Percentiles rank a stretch among this genome's conserved stretches.
phyloP scores from a whole-genome alignment of 495 filamentous ascomycete species.

The Podospora conica region DNA sequence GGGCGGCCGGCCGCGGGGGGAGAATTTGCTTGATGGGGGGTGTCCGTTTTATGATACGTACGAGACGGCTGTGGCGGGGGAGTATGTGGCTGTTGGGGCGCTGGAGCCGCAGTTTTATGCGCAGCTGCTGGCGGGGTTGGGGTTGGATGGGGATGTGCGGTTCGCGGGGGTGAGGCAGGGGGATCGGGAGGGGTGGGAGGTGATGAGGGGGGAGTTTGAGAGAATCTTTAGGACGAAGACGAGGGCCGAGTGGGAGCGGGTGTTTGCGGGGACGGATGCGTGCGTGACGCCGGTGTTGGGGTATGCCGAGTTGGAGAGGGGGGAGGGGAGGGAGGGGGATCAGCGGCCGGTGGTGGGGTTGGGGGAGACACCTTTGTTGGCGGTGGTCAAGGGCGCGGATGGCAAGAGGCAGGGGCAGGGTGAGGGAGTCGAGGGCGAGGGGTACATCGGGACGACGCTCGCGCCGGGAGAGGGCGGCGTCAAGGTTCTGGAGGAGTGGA shows the following conservation, averaged over 20 bases:
- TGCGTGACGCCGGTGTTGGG: constrained; percentile 84
- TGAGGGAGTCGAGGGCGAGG: constrained; percentile 46
- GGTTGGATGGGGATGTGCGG: constrained; percentile 39
- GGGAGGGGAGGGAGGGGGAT: constrained; percentile 53
- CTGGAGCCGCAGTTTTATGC: constrained; percentile 81
- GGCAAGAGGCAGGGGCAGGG: constrained; percentile 43
- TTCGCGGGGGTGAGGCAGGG: constrained; percentile 46
- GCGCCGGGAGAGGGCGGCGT: constrained; percentile 64
- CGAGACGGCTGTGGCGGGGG: constrained; percentile 65
- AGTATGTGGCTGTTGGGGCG: constrained; percentile 85
- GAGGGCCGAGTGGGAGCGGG: constrained; percentile 70
- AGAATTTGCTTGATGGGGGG: constrained; percentile 76
- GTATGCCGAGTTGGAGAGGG: constrained; percentile 59
- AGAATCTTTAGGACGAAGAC: constrained; percentile 65
- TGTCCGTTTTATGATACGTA: constrained; percentile 87
- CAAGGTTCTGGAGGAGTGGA: constrained; percentile 64
- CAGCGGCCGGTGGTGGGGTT: constrained; percentile 71
- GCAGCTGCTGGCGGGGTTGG: constrained; percentile 58
- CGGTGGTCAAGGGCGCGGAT: constrained; percentile 37
- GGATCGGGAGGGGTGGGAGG: constrained; percentile 59
- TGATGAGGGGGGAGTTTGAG: constrained; percentile 54
- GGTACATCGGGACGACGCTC: constrained; percentile 57
- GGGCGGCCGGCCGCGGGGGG: constrained; percentile 59
- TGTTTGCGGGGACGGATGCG: constrained; percentile 87
- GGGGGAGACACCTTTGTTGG: constrained; percentile 54